Percentiles rank a stretch among this genome's conserved stretches.
Evolutionary conservation across 116 monocot genomes (phyloP).

Genomic region (Zostera marina): DNA sequence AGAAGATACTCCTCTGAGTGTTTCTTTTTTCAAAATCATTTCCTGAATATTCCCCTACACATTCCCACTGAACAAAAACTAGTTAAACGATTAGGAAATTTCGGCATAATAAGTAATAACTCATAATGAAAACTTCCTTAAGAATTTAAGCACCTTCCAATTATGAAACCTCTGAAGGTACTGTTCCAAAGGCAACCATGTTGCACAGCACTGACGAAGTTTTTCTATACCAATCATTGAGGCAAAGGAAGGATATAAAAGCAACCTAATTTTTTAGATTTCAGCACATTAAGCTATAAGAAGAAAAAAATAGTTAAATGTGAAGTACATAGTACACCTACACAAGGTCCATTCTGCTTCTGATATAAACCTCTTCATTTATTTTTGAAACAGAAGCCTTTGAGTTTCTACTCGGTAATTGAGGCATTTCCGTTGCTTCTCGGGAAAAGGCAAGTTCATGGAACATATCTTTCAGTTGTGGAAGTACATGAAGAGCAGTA

Average conservation of each 20-base stretch:
- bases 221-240: conserved; percentile 79
- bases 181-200: conserved; percentile 92
- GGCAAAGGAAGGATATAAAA: conserved; percentile 78
- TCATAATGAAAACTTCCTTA: not conserved
- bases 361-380: conserved; percentile 25
- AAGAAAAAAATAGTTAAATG: not conserved
- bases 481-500: conserved; percentile 48
- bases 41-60: conserved; percentile 26
- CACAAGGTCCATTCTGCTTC: conserved; percentile 68
- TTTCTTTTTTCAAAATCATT: conserved; percentile 17
- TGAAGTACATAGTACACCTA: conserved; percentile 23
- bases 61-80: conserved; percentile 49
- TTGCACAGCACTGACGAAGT: conserved; percentile 65
- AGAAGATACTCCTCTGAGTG: conserved; percentile 16
- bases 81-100: conserved; percentile 1
- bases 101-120: too few relatives aligned
- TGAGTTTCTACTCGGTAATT: conserved; percentile 15
- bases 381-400: conserved; percentile 22
- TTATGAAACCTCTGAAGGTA: conserved; percentile 53
- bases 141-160: conserved; percentile 51
- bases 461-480: conserved; percentile 74
- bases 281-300: conserved; percentile 1
- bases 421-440: conserved; percentile 13
- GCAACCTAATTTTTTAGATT: conserved; percentile 26
- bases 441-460: conserved; percentile 74